phyloP scores from a whole-genome alignment of 805 yeast genomes.

The Wickerhamiella lipophila region DNA sequence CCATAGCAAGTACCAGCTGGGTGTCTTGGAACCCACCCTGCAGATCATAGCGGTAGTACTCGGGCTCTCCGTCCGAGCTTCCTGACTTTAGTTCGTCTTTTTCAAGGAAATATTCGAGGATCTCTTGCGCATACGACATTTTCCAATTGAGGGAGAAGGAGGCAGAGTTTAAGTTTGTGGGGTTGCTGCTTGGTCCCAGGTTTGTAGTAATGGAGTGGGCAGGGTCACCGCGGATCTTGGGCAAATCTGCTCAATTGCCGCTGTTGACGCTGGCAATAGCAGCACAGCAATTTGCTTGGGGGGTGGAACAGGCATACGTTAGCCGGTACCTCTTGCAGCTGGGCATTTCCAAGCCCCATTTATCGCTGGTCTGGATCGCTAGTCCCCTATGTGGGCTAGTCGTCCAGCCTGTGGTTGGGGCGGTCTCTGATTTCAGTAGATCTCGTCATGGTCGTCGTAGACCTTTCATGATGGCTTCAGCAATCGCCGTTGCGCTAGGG shows the following conservation, averaged over 20 bases:
- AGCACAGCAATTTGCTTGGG: constrained; percentile 53
- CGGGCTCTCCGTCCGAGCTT: constrained; percentile 4
- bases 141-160: too few relatives aligned
- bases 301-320: constrained; percentile 51
- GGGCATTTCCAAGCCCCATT: constrained; percentile 44
- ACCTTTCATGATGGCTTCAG: constrained; percentile 47
- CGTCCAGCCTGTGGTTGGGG: constrained; percentile 54
- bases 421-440: constrained; percentile 37
- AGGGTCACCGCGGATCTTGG: constrained; percentile 18
- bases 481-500: constrained; percentile 36
- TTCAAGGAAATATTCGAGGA: background rate
- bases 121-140: constrained; percentile 1
- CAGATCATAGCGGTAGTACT: constrained; percentile 2
- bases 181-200: background rate
- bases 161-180: background rate
- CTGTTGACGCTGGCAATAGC: constrained; percentile 33
- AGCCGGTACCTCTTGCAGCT: constrained; percentile 48
- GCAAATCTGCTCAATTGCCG: constrained; percentile 15
- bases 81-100: background rate
- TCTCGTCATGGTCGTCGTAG: constrained; percentile 37
- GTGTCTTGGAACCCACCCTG: constrained; percentile 4
- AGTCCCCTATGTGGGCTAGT: constrained; percentile 53
- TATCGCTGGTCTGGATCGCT: constrained; percentile 54
- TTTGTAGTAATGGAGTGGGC: constrained; percentile 21
- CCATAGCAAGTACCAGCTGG: constrained; percentile 9